These are phyloP conservation scores for Podospora pseudoanserina DNA, from an alignment of 495 filamentous ascomycete genomes.

Conservation along the genomic window DNA sequence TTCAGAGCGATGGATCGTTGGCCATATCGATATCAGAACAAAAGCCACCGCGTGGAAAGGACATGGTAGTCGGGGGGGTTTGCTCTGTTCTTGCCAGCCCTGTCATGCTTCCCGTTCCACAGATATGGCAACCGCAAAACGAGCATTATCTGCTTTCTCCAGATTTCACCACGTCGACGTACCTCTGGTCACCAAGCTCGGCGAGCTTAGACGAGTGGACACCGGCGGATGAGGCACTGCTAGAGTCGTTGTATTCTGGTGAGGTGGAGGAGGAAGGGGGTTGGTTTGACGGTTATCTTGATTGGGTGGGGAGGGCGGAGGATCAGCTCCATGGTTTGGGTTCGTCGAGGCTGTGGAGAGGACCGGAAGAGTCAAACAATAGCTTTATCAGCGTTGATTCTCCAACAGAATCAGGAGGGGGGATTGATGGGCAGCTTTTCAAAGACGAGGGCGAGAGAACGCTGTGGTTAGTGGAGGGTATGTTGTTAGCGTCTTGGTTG, in stretches of 20 bases:
- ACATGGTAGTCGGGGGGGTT: no score
- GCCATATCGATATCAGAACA: no score
- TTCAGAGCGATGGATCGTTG: no score
- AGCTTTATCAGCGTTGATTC: background rate
- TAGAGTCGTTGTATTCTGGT: background rate
- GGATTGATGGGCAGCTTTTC: background rate
- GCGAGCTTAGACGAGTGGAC: background rate
- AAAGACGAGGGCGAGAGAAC: slow-evolving; percentile 1
- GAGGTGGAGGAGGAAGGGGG: background rate
- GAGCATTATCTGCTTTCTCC: background rate
- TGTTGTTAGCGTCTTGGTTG: slow-evolving; percentile 5
- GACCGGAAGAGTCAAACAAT: background rate
- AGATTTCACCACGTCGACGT: background rate
- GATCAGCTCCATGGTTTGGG: background rate
- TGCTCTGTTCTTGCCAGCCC: no score
- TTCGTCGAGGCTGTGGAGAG: background rate
- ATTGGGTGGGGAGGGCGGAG: background rate
- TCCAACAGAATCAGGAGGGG: background rate
- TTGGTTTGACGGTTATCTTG: background rate
- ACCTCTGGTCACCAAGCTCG: background rate
- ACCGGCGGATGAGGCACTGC: background rate
- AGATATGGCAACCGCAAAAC: background rate
- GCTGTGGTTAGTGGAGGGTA: slow-evolving; percentile 1
- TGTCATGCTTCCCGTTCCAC: no score
- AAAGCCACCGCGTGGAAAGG: no score